These are phyloP conservation scores for Venturia asperata DNA, from an alignment of 2,329 filamentous ascomycete genomes.

Conservation along the genomic window DNA sequence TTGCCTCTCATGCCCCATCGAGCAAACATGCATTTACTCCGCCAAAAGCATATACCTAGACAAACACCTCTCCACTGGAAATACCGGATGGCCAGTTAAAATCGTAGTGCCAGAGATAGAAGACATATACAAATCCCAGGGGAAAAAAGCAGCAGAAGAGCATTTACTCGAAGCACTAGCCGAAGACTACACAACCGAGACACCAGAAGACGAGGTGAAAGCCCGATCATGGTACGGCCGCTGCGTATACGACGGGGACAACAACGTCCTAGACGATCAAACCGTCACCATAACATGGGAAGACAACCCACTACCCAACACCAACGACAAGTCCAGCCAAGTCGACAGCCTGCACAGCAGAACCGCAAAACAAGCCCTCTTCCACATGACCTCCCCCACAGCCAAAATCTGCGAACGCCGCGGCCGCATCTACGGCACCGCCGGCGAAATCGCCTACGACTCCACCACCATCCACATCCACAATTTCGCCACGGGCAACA, in stretches of 20 bases:
- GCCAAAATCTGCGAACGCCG: slow-evolving; percentile 80
- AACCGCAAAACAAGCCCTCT: slow-evolving; percentile 73
- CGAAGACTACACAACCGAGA: slow-evolving; percentile 54
- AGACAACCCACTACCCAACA: slow-evolving; percentile 49
- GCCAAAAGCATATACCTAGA: slow-evolving; percentile 77
- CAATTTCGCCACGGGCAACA: slow-evolving; percentile 56
- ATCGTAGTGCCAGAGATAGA: slow-evolving; percentile 93
- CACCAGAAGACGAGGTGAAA: slow-evolving; percentile 42
- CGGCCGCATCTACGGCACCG: slow-evolving; percentile 76
- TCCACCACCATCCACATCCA: slow-evolving; percentile 68
- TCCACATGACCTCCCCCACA: slow-evolving; percentile 93
- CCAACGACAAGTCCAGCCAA: slow-evolving; percentile 12
- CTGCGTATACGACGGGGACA: slow-evolving; percentile 92
- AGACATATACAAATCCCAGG: slow-evolving; percentile 50
- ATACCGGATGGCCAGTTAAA: slow-evolving; percentile 72
- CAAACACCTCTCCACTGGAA: slow-evolving; percentile 57
- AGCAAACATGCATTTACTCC: slow-evolving; percentile 73
- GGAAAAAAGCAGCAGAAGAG: slow-evolving; percentile 44
- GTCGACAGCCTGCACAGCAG: slow-evolving; percentile 18
- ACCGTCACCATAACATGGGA: slow-evolving; percentile 83
- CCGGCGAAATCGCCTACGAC: slow-evolving; percentile 82
- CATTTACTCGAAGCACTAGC: slow-evolving; percentile 43
- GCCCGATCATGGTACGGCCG: slow-evolving; percentile 69
- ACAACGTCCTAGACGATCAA: slow-evolving; percentile 91
- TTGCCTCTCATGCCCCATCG: slow-evolving; percentile 71